Percentiles rank a stretch among this genome's conserved stretches.
These are phyloP conservation scores for Rhynchosporium agropyri DNA, from an alignment of 2,329 filamentous ascomycete species.

Conservation along the genomic window DNA sequence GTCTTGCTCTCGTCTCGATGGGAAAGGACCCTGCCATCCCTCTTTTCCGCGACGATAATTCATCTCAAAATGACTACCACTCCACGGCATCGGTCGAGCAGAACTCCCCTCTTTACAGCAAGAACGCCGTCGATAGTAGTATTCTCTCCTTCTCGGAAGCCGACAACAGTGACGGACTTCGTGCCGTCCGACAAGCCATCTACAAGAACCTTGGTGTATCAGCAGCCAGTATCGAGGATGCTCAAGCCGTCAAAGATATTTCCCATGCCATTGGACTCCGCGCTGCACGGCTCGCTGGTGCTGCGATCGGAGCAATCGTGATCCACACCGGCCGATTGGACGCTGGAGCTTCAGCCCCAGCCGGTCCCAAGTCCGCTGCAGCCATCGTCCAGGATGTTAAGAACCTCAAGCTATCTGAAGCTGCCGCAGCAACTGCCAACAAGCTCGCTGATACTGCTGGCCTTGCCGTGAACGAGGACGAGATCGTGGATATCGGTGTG, in stretches of 20 bases:
- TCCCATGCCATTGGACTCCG: conserved; percentile 84
- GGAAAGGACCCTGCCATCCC: conserved; percentile 66
- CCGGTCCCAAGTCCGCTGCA: conserved; percentile 33
- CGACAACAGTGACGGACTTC: conserved; percentile 73
- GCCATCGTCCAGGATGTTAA: conserved; percentile 38
- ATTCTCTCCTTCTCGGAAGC: conserved; percentile 86
- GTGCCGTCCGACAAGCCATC: conserved; percentile 74
- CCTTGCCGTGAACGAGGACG: conserved; percentile 49
- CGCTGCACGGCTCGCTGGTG: conserved; percentile 83
- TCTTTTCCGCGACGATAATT: conserved; percentile 77
- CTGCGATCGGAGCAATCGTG: conserved; percentile 83
- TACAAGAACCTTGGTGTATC: conserved; percentile 76
- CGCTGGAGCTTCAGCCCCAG: conserved; percentile 35
- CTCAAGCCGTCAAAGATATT: conserved; percentile 82
- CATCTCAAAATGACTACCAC: conserved; percentile 67
- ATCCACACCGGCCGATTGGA: conserved; percentile 76
- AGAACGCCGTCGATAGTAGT: conserved; percentile 90
- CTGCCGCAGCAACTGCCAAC: conserved; percentile 34
- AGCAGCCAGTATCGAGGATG: conserved; percentile 79
- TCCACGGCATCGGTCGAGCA: conserved; percentile 71
- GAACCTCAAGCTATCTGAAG: conserved; percentile 34
- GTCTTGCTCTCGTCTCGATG: conserved; percentile 73
- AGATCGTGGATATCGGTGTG: conserved; percentile 86
- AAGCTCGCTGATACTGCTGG: conserved; percentile 37
- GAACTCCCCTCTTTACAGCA: conserved; percentile 68